A percentile compares a stretch with the other conserved stretches of the same genome.
Evolutionary conservation across 441 rosid genomes (phyloP).

Genomic region (Kokia cookei): DNA sequence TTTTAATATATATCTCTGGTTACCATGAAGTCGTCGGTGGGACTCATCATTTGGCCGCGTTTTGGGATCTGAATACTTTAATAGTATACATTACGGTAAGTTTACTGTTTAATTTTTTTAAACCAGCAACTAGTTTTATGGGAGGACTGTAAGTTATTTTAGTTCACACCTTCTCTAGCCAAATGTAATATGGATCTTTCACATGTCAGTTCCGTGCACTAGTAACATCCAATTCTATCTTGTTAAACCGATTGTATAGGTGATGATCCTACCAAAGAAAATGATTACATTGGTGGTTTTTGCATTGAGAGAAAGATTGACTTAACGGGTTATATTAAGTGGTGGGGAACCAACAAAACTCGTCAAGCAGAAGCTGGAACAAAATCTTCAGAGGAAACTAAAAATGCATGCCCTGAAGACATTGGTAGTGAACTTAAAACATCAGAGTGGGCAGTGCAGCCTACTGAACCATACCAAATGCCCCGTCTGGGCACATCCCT

Average conservation of each 20-base stretch:
- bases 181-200: neutral
- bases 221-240: neutral
- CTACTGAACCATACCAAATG: slow-evolving; percentile 82
- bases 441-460: slow-evolving; percentile 53
- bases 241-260: slow-evolving; percentile 34
- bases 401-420: slow-evolving; percentile 51
- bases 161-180: neutral
- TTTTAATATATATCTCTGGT: slow-evolving; percentile 10
- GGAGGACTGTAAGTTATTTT: neutral
- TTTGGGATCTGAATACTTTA: slow-evolving; percentile 80
- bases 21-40: slow-evolving; percentile 54
- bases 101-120: neutral
- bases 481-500: slow-evolving; percentile 60
- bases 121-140: neutral
- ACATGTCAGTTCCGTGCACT: neutral
- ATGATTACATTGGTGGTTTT: slow-evolving; percentile 62
- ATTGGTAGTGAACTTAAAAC: slow-evolving; percentile 66
- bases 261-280: slow-evolving; percentile 64
- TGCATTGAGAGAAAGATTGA: slow-evolving; percentile 81
- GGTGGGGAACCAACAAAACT: slow-evolving; percentile 80
- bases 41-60: slow-evolving; percentile 70
- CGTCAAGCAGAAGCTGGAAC: slow-evolving; percentile 63
- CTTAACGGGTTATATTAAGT: slow-evolving; percentile 75
- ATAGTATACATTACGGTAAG: slow-evolving; percentile 60
- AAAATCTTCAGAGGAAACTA: slow-evolving; percentile 65